These are phyloP conservation scores for Yamadazyma membranifaciens DNA, from an alignment of 1,139 yeast species.

Conservation along the genomic window DNA sequence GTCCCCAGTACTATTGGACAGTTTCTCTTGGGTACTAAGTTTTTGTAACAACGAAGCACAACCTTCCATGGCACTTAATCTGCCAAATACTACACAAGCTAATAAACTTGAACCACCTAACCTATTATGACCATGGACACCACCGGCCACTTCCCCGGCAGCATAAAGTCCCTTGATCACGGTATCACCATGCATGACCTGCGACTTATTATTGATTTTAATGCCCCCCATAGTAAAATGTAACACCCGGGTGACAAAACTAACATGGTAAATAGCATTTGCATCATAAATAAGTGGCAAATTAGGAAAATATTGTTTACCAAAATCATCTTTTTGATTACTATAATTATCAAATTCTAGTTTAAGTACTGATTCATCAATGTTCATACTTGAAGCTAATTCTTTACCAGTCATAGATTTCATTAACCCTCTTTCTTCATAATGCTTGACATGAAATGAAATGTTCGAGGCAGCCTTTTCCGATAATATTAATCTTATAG, in stretches of 20 bases:
- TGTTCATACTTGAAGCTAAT: constrained; percentile 40
- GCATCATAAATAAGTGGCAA: constrained; percentile 40
- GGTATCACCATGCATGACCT: constrained; percentile 41
- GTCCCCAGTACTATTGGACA: constrained; percentile 1
- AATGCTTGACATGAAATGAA: constrained; percentile 62
- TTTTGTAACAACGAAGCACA: constrained; percentile 31
- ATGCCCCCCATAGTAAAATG: constrained; percentile 91
- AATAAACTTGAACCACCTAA: constrained; percentile 38
- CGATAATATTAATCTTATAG: constrained; percentile 50
- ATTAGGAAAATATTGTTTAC: constrained; percentile 52
- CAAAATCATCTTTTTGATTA: constrained; percentile 41
- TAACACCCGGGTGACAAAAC: constrained; percentile 69
- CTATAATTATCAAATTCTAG: constrained; percentile 44
- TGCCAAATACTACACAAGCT: constrained; percentile 43
- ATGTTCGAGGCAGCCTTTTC: constrained; percentile 43
- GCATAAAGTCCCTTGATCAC: constrained; percentile 55
- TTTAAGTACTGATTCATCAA: constrained; percentile 26
- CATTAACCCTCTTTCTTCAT: constrained; percentile 65
- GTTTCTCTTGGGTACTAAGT: constrained; percentile 18
- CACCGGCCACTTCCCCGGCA: constrained; percentile 41
- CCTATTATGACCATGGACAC: constrained; percentile 39
- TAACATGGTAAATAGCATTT: constrained; percentile 41
- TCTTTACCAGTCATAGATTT: constrained; percentile 49
- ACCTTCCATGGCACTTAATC: constrained; percentile 56
- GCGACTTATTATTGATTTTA: constrained; percentile 56